Conservation (phyloP, 441 rosid genomes). For the Arabidopsis lyrata region DNA sequence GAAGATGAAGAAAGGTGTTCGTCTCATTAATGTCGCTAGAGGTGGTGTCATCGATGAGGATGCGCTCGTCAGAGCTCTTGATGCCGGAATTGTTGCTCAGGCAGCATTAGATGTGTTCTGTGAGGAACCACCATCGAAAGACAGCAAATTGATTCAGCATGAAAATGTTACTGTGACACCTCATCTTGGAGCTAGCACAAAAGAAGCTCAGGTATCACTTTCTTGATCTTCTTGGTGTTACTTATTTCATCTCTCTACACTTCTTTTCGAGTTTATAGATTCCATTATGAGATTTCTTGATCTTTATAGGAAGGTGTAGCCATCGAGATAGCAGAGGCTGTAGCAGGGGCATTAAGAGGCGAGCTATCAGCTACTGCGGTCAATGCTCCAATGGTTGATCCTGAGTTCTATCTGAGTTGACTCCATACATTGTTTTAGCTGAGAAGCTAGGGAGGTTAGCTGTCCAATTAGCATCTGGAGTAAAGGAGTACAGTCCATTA, state of each 20-base stretch:
- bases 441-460: conserved; percentile 73
- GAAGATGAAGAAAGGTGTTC: conserved; percentile 73
- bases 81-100: conserved; percentile 67
- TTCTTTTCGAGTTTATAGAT: neutral
- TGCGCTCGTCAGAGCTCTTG: conserved; percentile 68
- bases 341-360: conserved; percentile 70
- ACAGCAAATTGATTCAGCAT: conserved; percentile 62
- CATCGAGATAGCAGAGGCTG: conserved; percentile 79
- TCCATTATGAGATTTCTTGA: neutral
- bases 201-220: conserved; percentile 68
- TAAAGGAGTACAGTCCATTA: conserved; percentile 58
- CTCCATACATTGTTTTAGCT: conserved; percentile 67
- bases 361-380: conserved; percentile 76
- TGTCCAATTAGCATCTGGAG: conserved; percentile 68
- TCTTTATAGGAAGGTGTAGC: conserved; percentile 71
- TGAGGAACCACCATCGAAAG: conserved; percentile 63
- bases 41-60: conserved; percentile 83
- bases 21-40: conserved; percentile 72
- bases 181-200: conserved; percentile 82
- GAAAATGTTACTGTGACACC: conserved; percentile 74
- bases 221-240: conserved; percentile 5
- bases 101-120: conserved; percentile 80
- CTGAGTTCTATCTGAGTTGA: conserved; percentile 62
- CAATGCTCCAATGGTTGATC: conserved; percentile 76
- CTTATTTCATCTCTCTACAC: neutral